Percentiles rank a stretch among this genome's conserved stretches.
Conservation (phyloP, 768 basidiomycete species). For the Tricholoma matsutake region DNA sequence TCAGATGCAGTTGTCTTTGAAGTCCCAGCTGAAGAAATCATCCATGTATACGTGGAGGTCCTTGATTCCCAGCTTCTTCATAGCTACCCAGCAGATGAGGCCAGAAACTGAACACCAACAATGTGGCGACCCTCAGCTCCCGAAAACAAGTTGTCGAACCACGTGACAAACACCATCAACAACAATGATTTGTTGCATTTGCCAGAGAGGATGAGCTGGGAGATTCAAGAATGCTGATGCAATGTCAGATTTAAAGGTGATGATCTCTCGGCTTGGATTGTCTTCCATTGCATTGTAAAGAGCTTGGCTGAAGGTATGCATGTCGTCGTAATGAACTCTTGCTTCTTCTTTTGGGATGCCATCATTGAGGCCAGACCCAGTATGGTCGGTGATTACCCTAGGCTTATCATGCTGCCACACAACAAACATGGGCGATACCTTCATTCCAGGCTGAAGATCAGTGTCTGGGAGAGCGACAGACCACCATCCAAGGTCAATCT, state of each 20-base stretch:
- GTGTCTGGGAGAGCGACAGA: constrained; percentile 2
- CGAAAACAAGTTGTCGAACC: constrained; percentile 27
- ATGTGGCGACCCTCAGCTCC: constrained; percentile 22
- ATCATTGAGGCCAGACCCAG: constrained; percentile 15
- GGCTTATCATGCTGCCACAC: constrained; percentile 28
- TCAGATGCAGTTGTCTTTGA: background rate
- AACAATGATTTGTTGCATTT: constrained; percentile 26
- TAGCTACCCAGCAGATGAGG: constrained; percentile 28
- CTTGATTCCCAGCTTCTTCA: constrained; percentile 13
- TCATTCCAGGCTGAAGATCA: constrained; percentile 24
- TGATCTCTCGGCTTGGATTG: background rate
- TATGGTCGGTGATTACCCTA: constrained; percentile 25
- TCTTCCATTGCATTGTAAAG: background rate
- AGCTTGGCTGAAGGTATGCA: constrained; percentile 2
- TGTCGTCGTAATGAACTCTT: constrained; percentile 9
- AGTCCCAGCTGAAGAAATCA: too few species aligned
- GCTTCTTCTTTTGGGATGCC: constrained; percentile 3
- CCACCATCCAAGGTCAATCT: constrained; percentile 17
- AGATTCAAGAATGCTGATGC: too few species aligned
- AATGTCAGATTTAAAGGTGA: constrained; percentile 27
- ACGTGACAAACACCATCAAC: constrained; percentile 21
- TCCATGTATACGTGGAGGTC: constrained; percentile 26
- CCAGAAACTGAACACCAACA: too few species aligned
- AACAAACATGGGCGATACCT: constrained; percentile 23
- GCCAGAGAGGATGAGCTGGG: constrained; percentile 31